Evolutionary conservation across 1,139 yeast species (phyloP), one percentile per base, ranked within the genome.

Genomic region (Kurtzmaniella quercitrusa): DNA sequence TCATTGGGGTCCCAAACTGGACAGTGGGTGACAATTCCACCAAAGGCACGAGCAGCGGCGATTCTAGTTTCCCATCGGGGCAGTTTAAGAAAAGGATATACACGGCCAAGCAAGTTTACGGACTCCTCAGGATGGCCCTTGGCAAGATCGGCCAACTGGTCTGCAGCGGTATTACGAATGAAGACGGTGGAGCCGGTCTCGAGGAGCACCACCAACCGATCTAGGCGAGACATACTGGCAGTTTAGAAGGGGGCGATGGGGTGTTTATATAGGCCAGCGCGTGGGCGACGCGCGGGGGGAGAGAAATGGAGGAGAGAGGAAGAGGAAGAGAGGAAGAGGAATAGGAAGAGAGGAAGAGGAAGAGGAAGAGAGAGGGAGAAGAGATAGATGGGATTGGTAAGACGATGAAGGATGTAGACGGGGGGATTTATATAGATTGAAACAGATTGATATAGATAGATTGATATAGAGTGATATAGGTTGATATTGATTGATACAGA

Each of bases 131-230:
- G 97, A 56, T 94, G 98, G 38, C 87, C 85, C 60, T 85, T 86
- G 25, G 96, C 98, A 41, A 94, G 75, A 55, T 91, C 98, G 2
- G 96, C 90, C 53, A 94, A 73, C 65, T 94, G 99, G 58, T 93
- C 97, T 2, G 98, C 98, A 0, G 98, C 99, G 11, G 97, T 89
- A 57, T 88, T 89, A 52, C 98, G 78, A 41, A 94, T 94, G 60
- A 89, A 87, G 34, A 89, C 88, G 6, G 98, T 90, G 14, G 97
- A 89, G 12, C 98, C 98, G 2, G 97, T 88, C 66, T 94, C 98
- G 52, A 94, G 70, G 48, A 93, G 70, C 19, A 83, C 79, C 49
- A 85, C 93, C 59, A 85, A 79, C 49, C 94, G 70, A 59, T 85
- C 94, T 58, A 85, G 68, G 49, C 79, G 65, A 25, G 77, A 73